Evolutionary conservation across 176 grass and related monocot species (phyloP).

Genomic region (Miscanthus lutarioriparius): DNA sequence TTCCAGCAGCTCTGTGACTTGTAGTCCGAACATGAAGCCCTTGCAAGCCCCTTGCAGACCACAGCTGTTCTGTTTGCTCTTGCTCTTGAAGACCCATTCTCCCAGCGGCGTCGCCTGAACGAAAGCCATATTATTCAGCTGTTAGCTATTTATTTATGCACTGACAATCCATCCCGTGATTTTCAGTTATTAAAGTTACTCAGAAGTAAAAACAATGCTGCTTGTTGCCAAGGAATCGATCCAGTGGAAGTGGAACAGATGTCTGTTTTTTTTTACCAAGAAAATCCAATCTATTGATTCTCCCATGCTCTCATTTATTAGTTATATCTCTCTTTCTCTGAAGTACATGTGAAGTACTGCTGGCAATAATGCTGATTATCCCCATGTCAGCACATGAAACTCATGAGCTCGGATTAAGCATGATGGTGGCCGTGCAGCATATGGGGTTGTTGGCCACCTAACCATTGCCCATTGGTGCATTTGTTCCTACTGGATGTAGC

Average conservation of each 20-base stretch:
- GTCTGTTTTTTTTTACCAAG: neutral
- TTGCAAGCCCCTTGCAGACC: constrained; percentile 59
- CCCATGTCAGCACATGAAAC: constrained; percentile 25
- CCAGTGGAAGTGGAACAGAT: neutral
- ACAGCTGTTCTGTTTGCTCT: constrained; percentile 64
- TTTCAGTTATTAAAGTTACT: neutral
- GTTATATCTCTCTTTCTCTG: neutral
- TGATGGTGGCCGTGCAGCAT: constrained; percentile 2
- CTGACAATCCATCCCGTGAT: neutral
- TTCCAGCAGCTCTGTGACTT: constrained; percentile 70
- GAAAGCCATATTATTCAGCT: constrained; percentile 11
- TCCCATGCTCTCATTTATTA: neutral
- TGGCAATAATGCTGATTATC: neutral
- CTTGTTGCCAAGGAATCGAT: neutral
- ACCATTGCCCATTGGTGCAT: constrained; percentile 19
- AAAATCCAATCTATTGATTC: neutral
- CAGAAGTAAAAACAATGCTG: neutral
- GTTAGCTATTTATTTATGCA: neutral
- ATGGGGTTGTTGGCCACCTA: constrained; percentile 22
- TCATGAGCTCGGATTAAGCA: constrained; percentile 4
- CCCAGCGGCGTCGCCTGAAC: constrained; percentile 54
- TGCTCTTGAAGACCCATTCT: constrained; percentile 78
- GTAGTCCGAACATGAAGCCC: constrained; percentile 66
- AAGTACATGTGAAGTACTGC: neutral
- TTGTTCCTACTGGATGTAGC: neutral